Percentiles rank a stretch among this genome's conserved stretches.
Conservation (phyloP, 2,329 filamentous ascomycete species). For the Didymella keratinophila region DNA sequence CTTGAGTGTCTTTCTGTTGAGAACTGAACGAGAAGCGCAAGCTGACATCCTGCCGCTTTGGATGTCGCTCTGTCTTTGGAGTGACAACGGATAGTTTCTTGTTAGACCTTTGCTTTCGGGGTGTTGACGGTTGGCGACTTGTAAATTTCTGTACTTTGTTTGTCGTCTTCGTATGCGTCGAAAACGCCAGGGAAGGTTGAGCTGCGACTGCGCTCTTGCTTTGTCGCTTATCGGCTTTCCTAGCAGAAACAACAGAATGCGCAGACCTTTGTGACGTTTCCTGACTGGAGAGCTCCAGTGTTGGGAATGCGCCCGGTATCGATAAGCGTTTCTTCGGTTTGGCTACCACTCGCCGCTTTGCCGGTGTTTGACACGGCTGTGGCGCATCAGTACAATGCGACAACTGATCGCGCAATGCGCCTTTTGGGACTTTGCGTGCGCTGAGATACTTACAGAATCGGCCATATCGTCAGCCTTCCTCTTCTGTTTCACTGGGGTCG, state of each 20-base stretch:
- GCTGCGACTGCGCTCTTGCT: background rate
- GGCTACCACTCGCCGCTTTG: conserved; percentile 14
- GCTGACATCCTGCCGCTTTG: conserved; percentile 18
- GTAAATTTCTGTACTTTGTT: conserved; percentile 14
- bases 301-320: conserved; percentile 23
- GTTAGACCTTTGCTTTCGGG: conserved; percentile 4
- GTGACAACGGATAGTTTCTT: conserved; percentile 15
- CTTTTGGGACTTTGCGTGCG: background rate
- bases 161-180: conserved; percentile 1
- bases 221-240: conserved; percentile 4
- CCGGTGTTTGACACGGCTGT: conserved; percentile 14
- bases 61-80: conserved; percentile 9
- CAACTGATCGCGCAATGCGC: conserved; percentile 4
- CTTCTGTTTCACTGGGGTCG: conserved; percentile 14
- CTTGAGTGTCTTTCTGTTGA: conserved; percentile 1
- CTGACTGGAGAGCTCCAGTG: conserved; percentile 13
- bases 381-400: conserved; percentile 19
- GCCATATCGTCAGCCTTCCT: conserved; percentile 14
- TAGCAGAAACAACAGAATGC: conserved; percentile 19
- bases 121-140: conserved; percentile 12
- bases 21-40: conserved; percentile 30
- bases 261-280: conserved; percentile 18
- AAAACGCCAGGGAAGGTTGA: background rate
- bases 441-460: conserved; percentile 9
- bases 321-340: conserved; percentile 24